These are phyloP conservation scores for Aureoboletus auriporus DNA, from an alignment of 768 basidiomycete species.

Conservation along the genomic window DNA sequence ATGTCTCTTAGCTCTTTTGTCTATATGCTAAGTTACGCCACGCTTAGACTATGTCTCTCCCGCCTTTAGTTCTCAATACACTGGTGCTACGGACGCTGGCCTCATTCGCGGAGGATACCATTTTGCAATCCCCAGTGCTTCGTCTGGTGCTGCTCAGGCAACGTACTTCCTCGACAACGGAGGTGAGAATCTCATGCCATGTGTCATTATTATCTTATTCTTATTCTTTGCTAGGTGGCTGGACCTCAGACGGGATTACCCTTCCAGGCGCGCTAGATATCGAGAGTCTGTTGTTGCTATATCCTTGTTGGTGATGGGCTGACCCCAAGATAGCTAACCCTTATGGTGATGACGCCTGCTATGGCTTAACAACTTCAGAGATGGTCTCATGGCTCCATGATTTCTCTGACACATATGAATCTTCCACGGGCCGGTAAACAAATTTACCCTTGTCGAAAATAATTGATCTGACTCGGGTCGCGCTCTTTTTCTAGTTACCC, in stretches of 20 bases:
- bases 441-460: background rate
- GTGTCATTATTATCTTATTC: background rate
- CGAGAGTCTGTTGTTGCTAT: conserved; percentile 40
- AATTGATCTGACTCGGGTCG: background rate
- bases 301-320: background rate
- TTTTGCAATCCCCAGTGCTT: conserved; percentile 52
- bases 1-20: background rate
- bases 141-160: conserved; percentile 57
- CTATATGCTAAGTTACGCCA: background rate
- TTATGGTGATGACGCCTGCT: conserved; percentile 47
- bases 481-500: conserved; percentile 34
- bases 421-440: conserved; percentile 42
- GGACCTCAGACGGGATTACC: conserved; percentile 53
- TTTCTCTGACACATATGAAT: conserved; percentile 58
- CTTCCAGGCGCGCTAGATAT: conserved; percentile 64
- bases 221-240: conserved; percentile 37
- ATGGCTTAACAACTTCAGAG: conserved; percentile 44
- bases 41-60: conserved; percentile 20
- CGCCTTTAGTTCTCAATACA: conserved; percentile 48
- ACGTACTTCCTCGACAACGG: conserved; percentile 56
- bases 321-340: conserved; percentile 41
- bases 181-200: conserved; percentile 26
- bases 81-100: conserved; percentile 49
- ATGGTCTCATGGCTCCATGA: conserved; percentile 65
- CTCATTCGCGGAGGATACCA: conserved; percentile 61